Evolutionary conservation across 1,284 basidiomycete genomes (phyloP), one percentile per base, ranked within the genome.

Genomic region (Ceratobasidium theobromae): DNA sequence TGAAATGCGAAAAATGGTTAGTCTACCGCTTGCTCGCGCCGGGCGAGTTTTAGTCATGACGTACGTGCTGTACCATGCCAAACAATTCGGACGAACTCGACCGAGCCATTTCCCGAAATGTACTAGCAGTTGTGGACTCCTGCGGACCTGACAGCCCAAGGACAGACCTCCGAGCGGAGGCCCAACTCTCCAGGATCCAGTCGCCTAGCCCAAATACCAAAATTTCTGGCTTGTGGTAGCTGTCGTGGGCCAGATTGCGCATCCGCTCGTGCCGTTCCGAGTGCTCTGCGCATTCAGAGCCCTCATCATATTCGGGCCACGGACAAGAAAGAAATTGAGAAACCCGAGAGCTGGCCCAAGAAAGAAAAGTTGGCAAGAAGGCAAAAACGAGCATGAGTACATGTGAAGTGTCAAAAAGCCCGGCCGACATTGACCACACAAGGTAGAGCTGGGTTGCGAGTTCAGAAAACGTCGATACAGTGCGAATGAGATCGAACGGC

Each of bases 121-220:
- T 64, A 45, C 38, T 52, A 43, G 49, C 60, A 18, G 60, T 64
- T 28, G 60, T 64, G 32, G 60, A 64, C 49, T 64, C 60, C 11
- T 53, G 60, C 27, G 60, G 43, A 38, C 14, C 60, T 12, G 60
- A 64, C n/a, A 64, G 38, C 21, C 60, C 60, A 18, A 64, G 60
- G 5, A 53, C 60, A 64, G 60, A 64, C 33, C 18, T 21, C 40
- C 60, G 60, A 41, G 35, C 32, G 86, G 33, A 25, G 16, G 60
- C 81, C 91, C 90, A 93, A 1, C 83, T 83, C 62, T 82, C 79
- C 66, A 93, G 76, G 66, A 93, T 86, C 90, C 91, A 93, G 33
- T 88, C 86, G 18, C 85, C 86, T 9, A 93, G 80, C 4, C 89
- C 89, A 73, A 93, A 94, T 4, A 93, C 78, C 40, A 87, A 80